Evolutionary conservation across 805 yeast species (phyloP), one percentile per base, ranked within the genome.

Genomic region (Komagataella populi): DNA sequence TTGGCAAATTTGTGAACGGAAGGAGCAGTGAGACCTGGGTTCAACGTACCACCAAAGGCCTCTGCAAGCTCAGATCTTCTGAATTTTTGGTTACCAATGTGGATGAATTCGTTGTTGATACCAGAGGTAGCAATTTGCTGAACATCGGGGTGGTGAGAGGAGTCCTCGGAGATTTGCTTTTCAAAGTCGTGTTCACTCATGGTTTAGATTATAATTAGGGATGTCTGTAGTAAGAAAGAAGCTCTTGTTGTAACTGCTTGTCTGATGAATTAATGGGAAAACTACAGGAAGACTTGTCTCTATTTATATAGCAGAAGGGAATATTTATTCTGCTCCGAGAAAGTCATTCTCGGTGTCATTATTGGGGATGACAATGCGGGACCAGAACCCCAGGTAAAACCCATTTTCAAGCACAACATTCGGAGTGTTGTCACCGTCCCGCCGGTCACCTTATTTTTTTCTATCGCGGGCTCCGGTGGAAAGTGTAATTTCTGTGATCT

Each of bases 31-130:
- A 71, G 47, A 71, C 87, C 91, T 22, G 93, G 87, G 57, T 81
- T 81, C 62, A 85, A 69, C 17, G 84, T 74, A 81, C 96, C 96
- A 65, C 95, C 96, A 56, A 84, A 84, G 2, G 91, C 91, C 23
- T 66, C 66, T 49, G 70, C 67, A 52, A 84, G 70, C 50, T 84
- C 90, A 51, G 72, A 64, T 57, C 74, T 77, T 51, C 78, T 71
- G 55, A 83, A 87, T 63, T 77, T 81, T 55, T 83, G 81, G 59
- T 80, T 74, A 4, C 96, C 96, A 56, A 87, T 77, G 55, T 71
- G 79, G 52, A 87, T 72, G 61, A 78, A 81, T 48, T 83, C 84
- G 46, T 80, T 80, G 58, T 81, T 83, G 22, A 14, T 14, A 30
- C 39, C 39, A 8, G 39, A 30, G 4, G 39, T 30, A 14, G 39